Evolutionary conservation across 2,329 filamentous ascomycete genomes (phyloP).

Genomic region (Beauveria asiatica): DNA sequence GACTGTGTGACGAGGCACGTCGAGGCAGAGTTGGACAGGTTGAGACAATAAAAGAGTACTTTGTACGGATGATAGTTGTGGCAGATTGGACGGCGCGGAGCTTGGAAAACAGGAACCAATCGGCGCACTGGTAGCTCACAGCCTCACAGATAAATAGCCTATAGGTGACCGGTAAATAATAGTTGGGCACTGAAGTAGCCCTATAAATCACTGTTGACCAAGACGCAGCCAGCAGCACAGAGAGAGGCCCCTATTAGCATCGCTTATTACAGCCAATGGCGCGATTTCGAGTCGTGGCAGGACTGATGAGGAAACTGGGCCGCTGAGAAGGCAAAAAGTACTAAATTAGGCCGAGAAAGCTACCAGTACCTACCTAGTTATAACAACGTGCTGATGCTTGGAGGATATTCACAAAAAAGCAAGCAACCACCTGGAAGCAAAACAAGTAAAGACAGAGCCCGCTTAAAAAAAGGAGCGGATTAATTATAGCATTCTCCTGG

Average conservation of each 20-base stretch:
- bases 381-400: neutral
- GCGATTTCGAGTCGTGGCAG: too few relatives aligned
- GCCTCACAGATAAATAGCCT: too few relatives aligned
- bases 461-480: conserved; percentile 1
- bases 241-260: neutral
- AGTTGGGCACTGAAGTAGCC: too few relatives aligned
- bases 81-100: too few relatives aligned
- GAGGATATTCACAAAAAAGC: neutral
- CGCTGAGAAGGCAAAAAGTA: neutral
- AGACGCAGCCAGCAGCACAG: neutral
- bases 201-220: too few relatives aligned
- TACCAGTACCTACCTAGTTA: neutral
- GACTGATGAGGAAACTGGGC: neutral
- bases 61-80: too few relatives aligned
- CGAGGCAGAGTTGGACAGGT: too few relatives aligned
- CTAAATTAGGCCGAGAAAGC: neutral
- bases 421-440: neutral
- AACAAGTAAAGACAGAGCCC: neutral
- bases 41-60: too few relatives aligned
- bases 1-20: neutral
- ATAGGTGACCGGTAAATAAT: too few relatives aligned
- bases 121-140: neutral
- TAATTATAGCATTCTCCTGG: neutral
- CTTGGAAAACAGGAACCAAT: too few relatives aligned
- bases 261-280: neutral